Evolutionary conservation across 2,329 filamentous ascomycete genomes (phyloP), one percentile per base, ranked within the genome.

Genomic region (Aquanectria penicillioides): DNA sequence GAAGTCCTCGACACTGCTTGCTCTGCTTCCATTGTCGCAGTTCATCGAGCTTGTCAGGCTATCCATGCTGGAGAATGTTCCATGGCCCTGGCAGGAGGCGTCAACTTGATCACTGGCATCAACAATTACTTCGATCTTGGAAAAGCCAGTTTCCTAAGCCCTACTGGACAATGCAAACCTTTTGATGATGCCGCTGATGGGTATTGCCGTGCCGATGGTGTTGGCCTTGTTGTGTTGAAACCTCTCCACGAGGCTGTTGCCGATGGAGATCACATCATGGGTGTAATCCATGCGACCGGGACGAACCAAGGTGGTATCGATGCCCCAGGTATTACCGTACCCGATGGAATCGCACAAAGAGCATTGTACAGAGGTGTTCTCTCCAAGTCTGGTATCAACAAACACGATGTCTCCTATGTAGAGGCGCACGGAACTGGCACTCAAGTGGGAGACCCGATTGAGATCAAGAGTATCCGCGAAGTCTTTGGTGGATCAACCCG

Each of bases 221-320:
- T 90, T 57, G 91, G 88, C 2, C 89, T 89, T 0, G 83, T 95
- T 47, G 83, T 94, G 17, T 80, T 95, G 36, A 95, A 95, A 80
- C 84, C 90, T 38, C 85, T 93, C 4, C 88, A 91, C 51, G 90
- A 93, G 74, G 92, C 92, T 0, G 74, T 91, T 44, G 84, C 86
- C 1, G 91, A 94, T 67, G 89, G 91, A 60, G 92, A 94, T 86
- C 88, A 71, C 83, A 88, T 84, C 31, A 82, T 93, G 23, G 91
- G 88, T 20, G 89, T 92, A 62, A 89, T 96, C 53, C 81, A 90
- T 2, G 91, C 88, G 26, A 86, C 88, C 2, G 86, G 88, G 3
- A 94, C 91, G 40, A 95, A 95, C 74, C 92, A 95, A 74, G 93
- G 90, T 1, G 89, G 89, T 1, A 89, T 93, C 68, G 87, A 91